Percentiles rank a stretch among this genome's conserved stretches.
phyloP scores from a whole-genome alignment of 768 basidiomycete species.

The Trametes punicea region DNA sequence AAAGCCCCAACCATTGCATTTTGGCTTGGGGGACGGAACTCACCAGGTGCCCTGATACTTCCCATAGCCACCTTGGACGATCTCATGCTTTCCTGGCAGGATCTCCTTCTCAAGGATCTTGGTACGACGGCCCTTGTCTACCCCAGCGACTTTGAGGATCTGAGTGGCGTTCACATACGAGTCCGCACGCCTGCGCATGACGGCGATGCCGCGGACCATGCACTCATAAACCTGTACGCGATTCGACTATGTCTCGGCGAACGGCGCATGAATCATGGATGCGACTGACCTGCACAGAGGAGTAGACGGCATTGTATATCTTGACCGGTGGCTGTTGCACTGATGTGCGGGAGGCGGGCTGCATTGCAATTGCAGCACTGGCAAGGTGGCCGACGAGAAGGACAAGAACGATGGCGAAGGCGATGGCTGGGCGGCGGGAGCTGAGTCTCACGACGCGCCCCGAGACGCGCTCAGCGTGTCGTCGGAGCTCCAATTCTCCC shows the following conservation, averaged over 20 bases:
- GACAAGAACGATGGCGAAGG: slow-evolving; percentile 17
- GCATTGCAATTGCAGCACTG: slow-evolving; percentile 28
- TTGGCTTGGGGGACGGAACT: slow-evolving; percentile 24
- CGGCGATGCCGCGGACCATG: slow-evolving; percentile 97
- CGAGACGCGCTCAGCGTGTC: slow-evolving; percentile 26
- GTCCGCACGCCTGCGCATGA: slow-evolving; percentile 94
- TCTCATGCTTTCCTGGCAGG: slow-evolving; percentile 91
- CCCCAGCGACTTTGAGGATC: slow-evolving; percentile 97
- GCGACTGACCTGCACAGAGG: slow-evolving; percentile 70
- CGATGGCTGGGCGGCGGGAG: slow-evolving; percentile 1
- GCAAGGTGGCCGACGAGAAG: slow-evolving; percentile 4
- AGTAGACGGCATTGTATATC: slow-evolving; percentile 93
- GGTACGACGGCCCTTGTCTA: slow-evolving; percentile 93
- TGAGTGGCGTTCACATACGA: slow-evolving; percentile 98
- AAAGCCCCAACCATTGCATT: not conserved
- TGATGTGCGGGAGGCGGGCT: slow-evolving; percentile 28
- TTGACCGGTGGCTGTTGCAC: slow-evolving; percentile 50
- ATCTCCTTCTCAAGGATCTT: slow-evolving; percentile 99
- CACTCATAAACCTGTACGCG: slow-evolving; percentile 84
- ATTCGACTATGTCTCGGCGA: slow-evolving; percentile 19
- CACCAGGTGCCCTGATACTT: slow-evolving; percentile 99
- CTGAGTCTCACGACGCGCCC: slow-evolving; percentile 26
- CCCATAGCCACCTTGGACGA: slow-evolving; percentile 98
- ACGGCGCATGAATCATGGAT: slow-evolving; percentile 5
- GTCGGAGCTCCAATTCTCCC: slow-evolving; percentile 20